These are phyloP conservation scores for Candida patagonica DNA, from an alignment of 805 yeast genomes.

Conservation along the genomic window DNA sequence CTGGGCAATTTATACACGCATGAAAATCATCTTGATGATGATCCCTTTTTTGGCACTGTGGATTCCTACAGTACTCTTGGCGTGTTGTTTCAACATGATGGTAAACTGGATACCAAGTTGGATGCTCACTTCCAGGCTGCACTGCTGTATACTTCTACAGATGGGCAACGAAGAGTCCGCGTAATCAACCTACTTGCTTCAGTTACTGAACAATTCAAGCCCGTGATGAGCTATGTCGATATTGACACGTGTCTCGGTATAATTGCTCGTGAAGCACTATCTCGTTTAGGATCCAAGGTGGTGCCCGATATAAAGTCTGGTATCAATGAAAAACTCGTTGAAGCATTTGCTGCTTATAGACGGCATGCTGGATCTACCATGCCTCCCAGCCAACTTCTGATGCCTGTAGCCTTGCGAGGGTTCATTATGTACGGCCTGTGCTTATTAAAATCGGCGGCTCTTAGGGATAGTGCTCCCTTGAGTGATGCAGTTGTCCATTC, in stretches of 20 bases:
- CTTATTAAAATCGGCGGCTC: constrained; percentile 57
- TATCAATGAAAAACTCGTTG: constrained; percentile 44
- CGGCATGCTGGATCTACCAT: constrained; percentile 30
- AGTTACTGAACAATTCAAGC: constrained; percentile 62
- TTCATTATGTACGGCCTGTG: constrained; percentile 60
- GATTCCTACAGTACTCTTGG: constrained; percentile 56
- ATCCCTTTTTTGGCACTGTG: constrained; percentile 63
- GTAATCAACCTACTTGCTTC: constrained; percentile 80
- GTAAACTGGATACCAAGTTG: constrained; percentile 53
- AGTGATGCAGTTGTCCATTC: constrained; percentile 61
- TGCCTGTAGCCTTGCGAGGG: constrained; percentile 73
- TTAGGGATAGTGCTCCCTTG: constrained; percentile 40
- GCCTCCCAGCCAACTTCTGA: constrained; percentile 54
- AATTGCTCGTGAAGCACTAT: constrained; percentile 42
- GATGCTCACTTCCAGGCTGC: constrained; percentile 93
- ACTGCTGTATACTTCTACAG: constrained; percentile 64
- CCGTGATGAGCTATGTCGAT: constrained; percentile 71
- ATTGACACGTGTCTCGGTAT: constrained; percentile 55
- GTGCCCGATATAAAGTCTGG: constrained; percentile 42
- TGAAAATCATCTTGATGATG: constrained; percentile 33
- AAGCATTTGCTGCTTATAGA: constrained; percentile 52
- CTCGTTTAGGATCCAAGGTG: constrained; percentile 28
- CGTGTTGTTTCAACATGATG: constrained; percentile 68
- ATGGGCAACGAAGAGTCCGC: constrained; percentile 75
- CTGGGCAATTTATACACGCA: constrained; percentile 47